These are phyloP conservation scores for Sphaceloma murrayae DNA, from an alignment of 2,329 filamentous ascomycete species.

Conservation along the genomic window DNA sequence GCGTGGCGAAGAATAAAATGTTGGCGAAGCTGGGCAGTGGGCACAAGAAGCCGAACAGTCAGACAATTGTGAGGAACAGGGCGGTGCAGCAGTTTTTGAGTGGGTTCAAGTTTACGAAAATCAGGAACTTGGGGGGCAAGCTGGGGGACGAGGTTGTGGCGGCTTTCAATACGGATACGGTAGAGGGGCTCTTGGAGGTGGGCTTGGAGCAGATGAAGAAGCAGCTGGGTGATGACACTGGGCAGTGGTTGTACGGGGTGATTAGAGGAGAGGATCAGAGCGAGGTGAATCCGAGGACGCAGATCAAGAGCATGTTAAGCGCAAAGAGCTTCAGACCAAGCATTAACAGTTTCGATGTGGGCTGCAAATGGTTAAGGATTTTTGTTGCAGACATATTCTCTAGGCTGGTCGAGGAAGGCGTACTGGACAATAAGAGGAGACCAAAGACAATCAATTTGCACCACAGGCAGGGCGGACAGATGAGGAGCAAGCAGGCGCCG, in stretches of 20 bases:
- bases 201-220: slow-evolving; percentile 66
- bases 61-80: slow-evolving; percentile 85
- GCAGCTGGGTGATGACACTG: slow-evolving; percentile 74
- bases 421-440: slow-evolving; percentile 74
- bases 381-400: slow-evolving; percentile 88
- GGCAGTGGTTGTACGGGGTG: slow-evolving; percentile 72
- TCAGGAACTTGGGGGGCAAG: slow-evolving; percentile 90
- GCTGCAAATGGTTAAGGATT: slow-evolving; percentile 75
- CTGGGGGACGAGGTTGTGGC: slow-evolving; percentile 76
- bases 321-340: slow-evolving; percentile 88
- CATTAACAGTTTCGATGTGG: slow-evolving; percentile 70
- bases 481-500: slow-evolving; percentile 61
- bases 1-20: slow-evolving; percentile 86
- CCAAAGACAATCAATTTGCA: slow-evolving; percentile 81
- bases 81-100: slow-evolving; percentile 70
- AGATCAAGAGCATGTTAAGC: slow-evolving; percentile 95
- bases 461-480: slow-evolving; percentile 64
- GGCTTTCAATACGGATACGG: slow-evolving; percentile 69
- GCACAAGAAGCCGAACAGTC: slow-evolving; percentile 85
- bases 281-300: slow-evolving; percentile 81
- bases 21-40: slow-evolving; percentile 86
- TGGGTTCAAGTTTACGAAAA: slow-evolving; percentile 87
- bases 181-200: slow-evolving; percentile 64
- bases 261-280: slow-evolving; percentile 78
- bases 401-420: slow-evolving; percentile 80